A percentile compares a stretch with the other conserved stretches of the same genome.
These are phyloP conservation scores for Murraya koenigii DNA, from an alignment of 345 rosid genomes.

Conservation along the genomic window DNA sequence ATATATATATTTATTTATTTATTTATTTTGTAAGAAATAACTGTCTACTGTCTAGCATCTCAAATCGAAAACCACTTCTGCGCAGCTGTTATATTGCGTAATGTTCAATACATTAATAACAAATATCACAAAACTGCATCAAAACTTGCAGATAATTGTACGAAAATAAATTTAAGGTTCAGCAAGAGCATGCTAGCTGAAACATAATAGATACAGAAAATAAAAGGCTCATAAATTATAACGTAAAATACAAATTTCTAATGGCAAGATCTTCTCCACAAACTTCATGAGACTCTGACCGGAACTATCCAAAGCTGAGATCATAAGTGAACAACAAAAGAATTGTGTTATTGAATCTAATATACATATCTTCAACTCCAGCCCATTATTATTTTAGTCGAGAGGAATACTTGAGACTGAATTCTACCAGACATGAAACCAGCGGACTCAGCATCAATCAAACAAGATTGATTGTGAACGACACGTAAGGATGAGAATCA, in stretches of 20 bases:
- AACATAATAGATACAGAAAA: neutral
- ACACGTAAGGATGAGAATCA: constrained; percentile 79
- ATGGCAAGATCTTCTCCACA: constrained; percentile 14
- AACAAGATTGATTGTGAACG: constrained; percentile 87
- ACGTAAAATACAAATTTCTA: constrained; percentile 11
- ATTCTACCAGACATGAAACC: constrained; percentile 4
- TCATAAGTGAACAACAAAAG: constrained; percentile 35
- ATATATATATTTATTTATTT: no score
- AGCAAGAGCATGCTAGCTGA: neutral
- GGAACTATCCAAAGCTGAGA: constrained; percentile 20
- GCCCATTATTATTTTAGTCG: constrained; percentile 27
- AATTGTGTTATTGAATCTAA: constrained; percentile 29
- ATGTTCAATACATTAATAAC: neutral
- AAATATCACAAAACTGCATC: neutral
- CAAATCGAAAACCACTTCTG: neutral
- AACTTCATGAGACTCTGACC: constrained; percentile 1
- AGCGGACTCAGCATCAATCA: constrained; percentile 26
- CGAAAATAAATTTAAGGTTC: neutral
- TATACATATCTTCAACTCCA: constrained; percentile 32
- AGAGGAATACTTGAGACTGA: constrained; percentile 17
- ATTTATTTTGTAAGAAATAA: no score
- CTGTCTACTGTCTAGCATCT: no score
- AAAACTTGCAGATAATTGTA: neutral
- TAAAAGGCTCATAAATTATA: neutral
- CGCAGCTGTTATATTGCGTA: neutral